Percentiles rank a stretch among this genome's conserved stretches.
These are phyloP conservation scores for Candida cerambycidarum DNA, from an alignment of 805 yeast genomes.

Conservation along the genomic window DNA sequence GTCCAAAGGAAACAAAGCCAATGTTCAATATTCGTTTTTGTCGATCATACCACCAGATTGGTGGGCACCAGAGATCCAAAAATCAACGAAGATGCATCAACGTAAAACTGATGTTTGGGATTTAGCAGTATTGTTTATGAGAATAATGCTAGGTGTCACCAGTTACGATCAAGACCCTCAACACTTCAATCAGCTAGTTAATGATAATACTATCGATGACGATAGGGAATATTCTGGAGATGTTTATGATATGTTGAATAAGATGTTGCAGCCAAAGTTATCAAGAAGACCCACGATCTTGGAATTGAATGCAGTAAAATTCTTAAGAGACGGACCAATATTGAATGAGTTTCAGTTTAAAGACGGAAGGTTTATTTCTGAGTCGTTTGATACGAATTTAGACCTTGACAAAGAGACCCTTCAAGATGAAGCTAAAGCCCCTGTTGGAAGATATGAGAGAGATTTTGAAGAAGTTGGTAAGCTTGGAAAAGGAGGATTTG, in stretches of 20 bases:
- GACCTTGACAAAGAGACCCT: background rate
- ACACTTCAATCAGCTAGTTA: conserved; percentile 28
- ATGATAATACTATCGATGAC: conserved; percentile 40
- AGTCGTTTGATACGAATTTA: background rate
- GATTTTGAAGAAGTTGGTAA: conserved; percentile 95
- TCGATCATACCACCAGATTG: conserved; percentile 44
- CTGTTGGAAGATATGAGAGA: conserved; percentile 67
- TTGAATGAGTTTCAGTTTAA: conserved; percentile 9
- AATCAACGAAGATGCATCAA: conserved; percentile 47
- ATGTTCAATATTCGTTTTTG: conserved; percentile 9
- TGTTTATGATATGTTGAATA: conserved; percentile 62
- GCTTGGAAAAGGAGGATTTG: conserved; percentile 93
- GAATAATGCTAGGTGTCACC: conserved; percentile 47
- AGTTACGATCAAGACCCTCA: conserved; percentile 51
- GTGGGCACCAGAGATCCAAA: conserved; percentile 76
- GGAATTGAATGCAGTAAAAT: conserved; percentile 80
- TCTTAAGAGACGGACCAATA: conserved; percentile 70
- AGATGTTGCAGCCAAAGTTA: conserved; percentile 63
- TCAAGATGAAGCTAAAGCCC: conserved; percentile 5
- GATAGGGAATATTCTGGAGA: conserved; percentile 68
- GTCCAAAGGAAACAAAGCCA: conserved; percentile 16
- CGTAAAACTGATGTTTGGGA: conserved; percentile 94
- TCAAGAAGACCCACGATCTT: conserved; percentile 78
- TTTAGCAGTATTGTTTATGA: conserved; percentile 68
- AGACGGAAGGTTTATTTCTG: conserved; percentile 12